Base-by-base conservation (phyloP, 1,284 basidiomycete genomes). In the Cryptococcus sp. region DNA sequence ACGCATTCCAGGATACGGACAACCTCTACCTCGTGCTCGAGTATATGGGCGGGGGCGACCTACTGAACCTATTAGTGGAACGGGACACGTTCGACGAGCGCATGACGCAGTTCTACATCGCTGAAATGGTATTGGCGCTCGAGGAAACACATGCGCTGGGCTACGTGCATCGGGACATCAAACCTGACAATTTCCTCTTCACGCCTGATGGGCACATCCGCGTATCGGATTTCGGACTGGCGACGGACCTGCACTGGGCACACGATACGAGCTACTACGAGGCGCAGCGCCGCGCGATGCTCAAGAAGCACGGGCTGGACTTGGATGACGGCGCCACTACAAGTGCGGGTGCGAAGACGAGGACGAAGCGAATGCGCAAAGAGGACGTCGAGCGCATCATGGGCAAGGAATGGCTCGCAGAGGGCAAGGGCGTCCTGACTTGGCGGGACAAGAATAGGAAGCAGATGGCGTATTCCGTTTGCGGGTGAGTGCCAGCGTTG, bases 91-190 rank as follows among this genome's bases (percentile, higher is more conserved):
- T 98, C 72, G 87, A 91, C 60, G 95, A 98, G 82, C 84, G 88
- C 65, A 94, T 96, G 81, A 90, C 94, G 49, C 85, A 88, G 62
- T 97, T 98, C 82, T 98, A 98, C 81, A 85, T 95, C 55, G 91
- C 93, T 59, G 94, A 97, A 88, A 98, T 98, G 94, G 84, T 98
- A 58, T 85, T 98, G n/a, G 91, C 92, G 16, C 89, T 98, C 64
- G 89, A 95, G 77, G 88, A 90, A 66, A 94, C 92, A 72, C 95
- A 98, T 80, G 87, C 87, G 72, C 87, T 92, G 67, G 94, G 94
- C 3, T 98, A 95, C 81, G 96, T 97, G 69, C 94, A 97, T 81
- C 87, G 94, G 55, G 94, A 98, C 81, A 95, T 97, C 80, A 95
- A 95, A 80, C 92, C 92, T 63, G 90, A 92, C 80, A 97, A 97